These are phyloP conservation scores for Niveomyces coronatus DNA, from an alignment of 2,329 filamentous ascomycete genomes.

Conservation along the genomic window DNA sequence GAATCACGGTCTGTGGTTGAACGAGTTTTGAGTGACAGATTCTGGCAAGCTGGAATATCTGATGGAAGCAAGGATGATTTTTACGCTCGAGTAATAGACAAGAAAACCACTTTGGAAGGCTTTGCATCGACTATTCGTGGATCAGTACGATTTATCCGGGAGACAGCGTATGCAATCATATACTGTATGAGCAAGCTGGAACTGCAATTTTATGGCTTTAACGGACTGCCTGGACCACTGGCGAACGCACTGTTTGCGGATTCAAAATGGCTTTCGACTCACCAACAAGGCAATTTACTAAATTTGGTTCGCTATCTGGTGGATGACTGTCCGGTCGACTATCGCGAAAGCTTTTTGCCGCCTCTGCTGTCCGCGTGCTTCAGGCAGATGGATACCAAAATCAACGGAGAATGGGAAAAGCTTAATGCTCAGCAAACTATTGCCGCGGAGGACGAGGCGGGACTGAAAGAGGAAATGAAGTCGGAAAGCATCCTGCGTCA, in stretches of 20 bases:
- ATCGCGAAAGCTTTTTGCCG: conserved; percentile 71
- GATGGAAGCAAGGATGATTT: conserved; percentile 94
- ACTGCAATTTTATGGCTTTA: conserved; percentile 81
- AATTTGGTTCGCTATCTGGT: conserved; percentile 83
- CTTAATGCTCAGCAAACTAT: conserved; percentile 54
- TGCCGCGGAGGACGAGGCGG: conserved; percentile 61
- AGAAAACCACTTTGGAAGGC: conserved; percentile 82
- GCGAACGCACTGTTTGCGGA: conserved; percentile 78
- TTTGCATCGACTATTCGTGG: conserved; percentile 89
- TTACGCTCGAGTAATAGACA: conserved; percentile 81
- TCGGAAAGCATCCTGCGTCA: conserved; percentile 90
- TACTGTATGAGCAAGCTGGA: conserved; percentile 87
- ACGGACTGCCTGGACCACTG: conserved; percentile 70
- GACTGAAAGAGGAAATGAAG: conserved; percentile 91
- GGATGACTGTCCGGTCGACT: conserved; percentile 77
- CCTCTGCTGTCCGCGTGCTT: conserved; percentile 76
- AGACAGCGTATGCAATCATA: conserved; percentile 88
- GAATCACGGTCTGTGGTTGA: conserved; percentile 71
- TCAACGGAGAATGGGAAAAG: conserved; percentile 76
- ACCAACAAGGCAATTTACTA: conserved; percentile 88
- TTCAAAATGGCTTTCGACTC: conserved; percentile 72
- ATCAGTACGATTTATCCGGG: conserved; percentile 77
- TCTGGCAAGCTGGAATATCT: conserved; percentile 97
- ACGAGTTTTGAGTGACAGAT: conserved; percentile 82
- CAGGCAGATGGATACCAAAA: conserved; percentile 75